Evolutionary conservation across 1,139 yeast species (phyloP).

Genomic region (Chernovozyma sophiae-reginae): DNA sequence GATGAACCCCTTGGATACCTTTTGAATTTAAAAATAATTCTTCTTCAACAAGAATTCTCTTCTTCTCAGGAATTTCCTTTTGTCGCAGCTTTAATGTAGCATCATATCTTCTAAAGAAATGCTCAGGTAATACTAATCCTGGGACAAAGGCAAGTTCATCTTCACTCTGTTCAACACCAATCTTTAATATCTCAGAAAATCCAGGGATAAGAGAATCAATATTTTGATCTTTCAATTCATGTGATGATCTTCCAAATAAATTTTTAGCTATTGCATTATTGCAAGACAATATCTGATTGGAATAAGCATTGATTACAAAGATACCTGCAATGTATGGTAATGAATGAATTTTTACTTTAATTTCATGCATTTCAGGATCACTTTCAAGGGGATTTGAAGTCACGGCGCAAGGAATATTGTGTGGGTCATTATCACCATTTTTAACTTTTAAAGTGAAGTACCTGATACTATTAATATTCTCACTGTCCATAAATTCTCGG

Average conservation of each 20-base stretch:
- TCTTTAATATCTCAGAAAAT: conserved; percentile 51
- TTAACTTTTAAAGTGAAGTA: conserved; percentile 57
- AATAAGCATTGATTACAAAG: conserved; percentile 56
- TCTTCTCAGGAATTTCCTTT: conserved; percentile 7
- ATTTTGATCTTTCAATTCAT: conserved; percentile 45
- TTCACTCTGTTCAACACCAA: conserved; percentile 40
- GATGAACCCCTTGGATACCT: conserved; percentile 65
- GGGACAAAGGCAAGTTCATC: conserved; percentile 41
- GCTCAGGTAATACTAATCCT: conserved; percentile 76
- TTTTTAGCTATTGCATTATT: conserved; percentile 77
- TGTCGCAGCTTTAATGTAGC: conserved; percentile 19
- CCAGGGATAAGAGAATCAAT: conserved; percentile 63
- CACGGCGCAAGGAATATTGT: conserved; percentile 65
- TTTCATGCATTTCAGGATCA: conserved; percentile 29
- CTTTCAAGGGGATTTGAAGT: conserved; percentile 54
- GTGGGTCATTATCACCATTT: conserved; percentile 24
- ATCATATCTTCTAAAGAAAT: conserved; percentile 67
- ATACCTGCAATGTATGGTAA: conserved; percentile 87
- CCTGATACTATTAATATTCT: conserved; percentile 51
- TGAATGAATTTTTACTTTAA: conserved; percentile 63
- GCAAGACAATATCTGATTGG: conserved; percentile 54
- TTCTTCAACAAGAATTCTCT: conserved; percentile 26
- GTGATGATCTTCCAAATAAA: conserved; percentile 61
- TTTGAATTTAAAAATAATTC: conserved; percentile 53
- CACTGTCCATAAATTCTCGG: conserved; percentile 27